phyloP scores from a whole-genome alignment of 2,329 filamentous ascomycete genomes.

The Penicillium sp. region DNA sequence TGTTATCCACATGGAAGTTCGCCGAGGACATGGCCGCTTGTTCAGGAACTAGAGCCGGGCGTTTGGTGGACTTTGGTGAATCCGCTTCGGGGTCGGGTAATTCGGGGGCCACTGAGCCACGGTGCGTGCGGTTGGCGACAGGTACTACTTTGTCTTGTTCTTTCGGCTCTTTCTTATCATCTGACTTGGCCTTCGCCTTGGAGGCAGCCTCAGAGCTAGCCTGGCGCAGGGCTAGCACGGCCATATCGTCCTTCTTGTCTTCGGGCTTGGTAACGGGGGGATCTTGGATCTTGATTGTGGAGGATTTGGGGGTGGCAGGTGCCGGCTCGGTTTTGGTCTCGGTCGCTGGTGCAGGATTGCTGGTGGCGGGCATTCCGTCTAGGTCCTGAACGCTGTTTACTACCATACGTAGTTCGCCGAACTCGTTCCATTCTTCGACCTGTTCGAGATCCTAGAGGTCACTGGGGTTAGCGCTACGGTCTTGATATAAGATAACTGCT shows the following conservation, averaged over 20 bases:
- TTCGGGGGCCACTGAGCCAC: constrained; percentile 34
- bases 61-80: constrained; percentile 19
- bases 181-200: constrained; percentile 33
- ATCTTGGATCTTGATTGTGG: constrained; percentile 43
- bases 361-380: constrained; percentile 33
- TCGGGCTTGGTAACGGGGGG: constrained; percentile 35
- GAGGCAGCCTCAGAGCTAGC: constrained; percentile 43
- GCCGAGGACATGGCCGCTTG: constrained; percentile 38
- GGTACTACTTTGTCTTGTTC: constrained; percentile 15
- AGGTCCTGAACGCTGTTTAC: constrained; percentile 52
- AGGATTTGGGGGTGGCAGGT: constrained; percentile 27
- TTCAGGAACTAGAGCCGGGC: constrained; percentile 37
- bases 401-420: constrained; percentile 87
- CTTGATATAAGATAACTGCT: background rate
- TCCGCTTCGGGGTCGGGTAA: constrained; percentile 23
- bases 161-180: constrained; percentile 17
- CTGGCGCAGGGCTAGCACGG: constrained; percentile 44
- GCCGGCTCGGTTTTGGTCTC: constrained; percentile 27
- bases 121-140: constrained; percentile 15
- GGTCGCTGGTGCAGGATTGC: constrained; percentile 21
- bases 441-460: constrained; percentile 75
- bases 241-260: constrained; percentile 36
- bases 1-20: constrained; percentile 40
- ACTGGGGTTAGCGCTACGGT: background rate
- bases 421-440: constrained; percentile 99